Base-by-base conservation (phyloP, 208 protist species). In the Strigomonas culicis region DNA sequence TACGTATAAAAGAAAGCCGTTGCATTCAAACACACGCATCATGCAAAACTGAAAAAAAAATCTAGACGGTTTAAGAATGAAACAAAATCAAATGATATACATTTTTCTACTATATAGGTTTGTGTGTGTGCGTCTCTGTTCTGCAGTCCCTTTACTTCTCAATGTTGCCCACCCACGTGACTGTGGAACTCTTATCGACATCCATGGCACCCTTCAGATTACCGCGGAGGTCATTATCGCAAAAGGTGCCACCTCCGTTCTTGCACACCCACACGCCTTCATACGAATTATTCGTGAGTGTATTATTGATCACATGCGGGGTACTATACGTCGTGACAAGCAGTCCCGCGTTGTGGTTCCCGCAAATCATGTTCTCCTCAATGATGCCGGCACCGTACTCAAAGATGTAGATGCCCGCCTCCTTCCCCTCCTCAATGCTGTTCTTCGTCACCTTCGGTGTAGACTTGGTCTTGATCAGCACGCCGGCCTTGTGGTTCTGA, bases 261-360 rank as follows among this genome's bases (percentile, higher is more conserved):
- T 92, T 91, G 72, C 90, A 96, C 43, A 96, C 82, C 88, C 90
- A 96, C 4, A 96, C 75, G 19, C 90, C 90, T 63, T 96, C 90
- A 64, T 93, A 95, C 39, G 76, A 66, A 72, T 94, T 96, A 4
- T 77, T 73, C 24, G 63, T 65, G 49, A 96, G 65, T 1, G 56
- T 79, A 77, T 96, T 96, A 44, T 77, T 70, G 11, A 89, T 80
- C 0, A 93, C 84, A 72, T 88, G 73, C 24, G 86, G 88, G 34
- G 52, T 68, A 28, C 86, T 84, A 3, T 66, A 52, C 0, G 86
- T 87, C 2, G 90, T 94, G 55, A 96, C 90, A 13, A 96, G 84
- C 44, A 96, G 51, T 0, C 90, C 90, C 6, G 90, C 85, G 62
- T 93, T 96, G 27, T 59, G 58, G 69, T 96, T 96, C 27, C 74